Evolutionary conservation across 1,284 basidiomycete genomes (phyloP).

Genomic region (Pseudozyma thailandica): DNA sequence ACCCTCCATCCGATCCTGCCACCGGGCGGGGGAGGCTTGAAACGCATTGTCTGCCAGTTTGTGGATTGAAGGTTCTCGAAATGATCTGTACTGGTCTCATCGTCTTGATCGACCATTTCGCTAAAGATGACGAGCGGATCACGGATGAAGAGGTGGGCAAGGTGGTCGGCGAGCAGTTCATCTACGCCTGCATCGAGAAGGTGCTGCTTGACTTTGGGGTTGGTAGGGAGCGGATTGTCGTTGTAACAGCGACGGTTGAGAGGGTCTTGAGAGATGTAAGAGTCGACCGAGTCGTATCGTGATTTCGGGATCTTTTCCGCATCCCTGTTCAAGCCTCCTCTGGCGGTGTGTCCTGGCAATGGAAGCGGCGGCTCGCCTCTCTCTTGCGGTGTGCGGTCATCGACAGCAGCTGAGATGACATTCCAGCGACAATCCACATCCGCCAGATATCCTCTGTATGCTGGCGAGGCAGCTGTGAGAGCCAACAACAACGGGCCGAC

Average conservation of each 20-base stretch:
- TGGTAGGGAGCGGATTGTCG: constrained; percentile 84
- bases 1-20: constrained; percentile 96
- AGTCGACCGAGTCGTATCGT: constrained; percentile 93
- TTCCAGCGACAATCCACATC: constrained; percentile 99
- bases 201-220: constrained; percentile 72
- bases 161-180: constrained; percentile 85
- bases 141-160: constrained; percentile 95
- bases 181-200: constrained; percentile 76
- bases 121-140: constrained; percentile 96
- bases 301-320: constrained; percentile 84
- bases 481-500: constrained; percentile 96
- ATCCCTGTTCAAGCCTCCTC: constrained; percentile 32
- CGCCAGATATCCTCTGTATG: constrained; percentile 91
- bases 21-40: constrained; percentile 90
- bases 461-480: constrained; percentile 89
- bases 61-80: constrained; percentile 99
- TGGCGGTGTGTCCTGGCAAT: constrained; percentile 33
- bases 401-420: constrained; percentile 94
- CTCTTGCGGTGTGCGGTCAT: constrained; percentile 95
- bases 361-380: constrained; percentile 75
- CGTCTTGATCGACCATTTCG: constrained; percentile 92
- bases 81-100: constrained; percentile 86
- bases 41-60: constrained; percentile 98
- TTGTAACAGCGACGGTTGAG: constrained; percentile 92
- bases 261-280: constrained; percentile 89